phyloP scores from a whole-genome alignment of 306 rosid genomes.

The Urtica urens region DNA sequence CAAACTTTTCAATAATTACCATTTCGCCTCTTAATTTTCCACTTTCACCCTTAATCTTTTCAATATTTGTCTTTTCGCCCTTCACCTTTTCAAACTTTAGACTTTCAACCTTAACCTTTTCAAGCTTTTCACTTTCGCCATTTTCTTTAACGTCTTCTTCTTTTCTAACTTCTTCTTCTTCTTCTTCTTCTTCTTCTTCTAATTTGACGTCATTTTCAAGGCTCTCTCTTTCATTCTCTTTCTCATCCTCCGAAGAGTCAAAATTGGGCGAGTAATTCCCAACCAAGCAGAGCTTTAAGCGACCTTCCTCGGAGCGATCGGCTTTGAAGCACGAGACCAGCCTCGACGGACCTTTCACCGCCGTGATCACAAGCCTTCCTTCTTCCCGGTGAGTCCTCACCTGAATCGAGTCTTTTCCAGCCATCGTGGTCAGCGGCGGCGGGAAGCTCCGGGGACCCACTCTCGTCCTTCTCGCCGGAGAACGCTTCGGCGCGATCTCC shows the following conservation, averaged over 20 bases:
- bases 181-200: slow-evolving; percentile 9
- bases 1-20: slow-evolving; percentile 35
- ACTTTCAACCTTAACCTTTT: too few species aligned
- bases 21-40: slow-evolving; percentile 18
- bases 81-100: too few species aligned
- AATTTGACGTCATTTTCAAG: slow-evolving; percentile 2
- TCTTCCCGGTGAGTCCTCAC: slow-evolving; percentile 64
- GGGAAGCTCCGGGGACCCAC: slow-evolving; percentile 34
- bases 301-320: slow-evolving; percentile 71
- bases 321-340: slow-evolving; percentile 37
- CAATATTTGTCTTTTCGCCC: too few species aligned
- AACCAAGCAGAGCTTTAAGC: slow-evolving; percentile 54
- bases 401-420: slow-evolving; percentile 44
- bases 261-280: slow-evolving; percentile 16
- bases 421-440: slow-evolving; percentile 92
- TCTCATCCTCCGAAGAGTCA: slow-evolving; percentile 26
- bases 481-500: neutral
- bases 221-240: slow-evolving; percentile 9
- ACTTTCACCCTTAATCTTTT: slow-evolving; percentile 7
- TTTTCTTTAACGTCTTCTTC: slow-evolving; percentile 6
- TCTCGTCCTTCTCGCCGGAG: too few species aligned
- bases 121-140: slow-evolving; percentile 8
- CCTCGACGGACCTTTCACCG: slow-evolving; percentile 39
- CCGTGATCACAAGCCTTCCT: slow-evolving; percentile 61
- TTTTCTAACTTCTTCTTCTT: slow-evolving; percentile 7